Evolutionary conservation across 768 basidiomycete genomes (phyloP), one percentile per base, ranked within the genome.

Genomic region (Tylopilus vinaceipallidus): DNA sequence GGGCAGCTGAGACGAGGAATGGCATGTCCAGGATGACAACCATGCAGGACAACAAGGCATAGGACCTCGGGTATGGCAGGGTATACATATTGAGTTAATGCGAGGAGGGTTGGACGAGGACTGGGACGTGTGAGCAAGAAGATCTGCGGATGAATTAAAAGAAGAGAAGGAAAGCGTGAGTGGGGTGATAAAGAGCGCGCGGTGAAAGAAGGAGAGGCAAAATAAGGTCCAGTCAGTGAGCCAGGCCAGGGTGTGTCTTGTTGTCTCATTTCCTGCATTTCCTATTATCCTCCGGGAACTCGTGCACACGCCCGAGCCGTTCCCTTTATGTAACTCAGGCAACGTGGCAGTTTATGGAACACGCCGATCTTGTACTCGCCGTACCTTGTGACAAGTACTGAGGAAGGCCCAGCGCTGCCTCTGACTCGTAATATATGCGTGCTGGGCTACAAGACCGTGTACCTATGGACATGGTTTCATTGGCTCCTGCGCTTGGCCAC

Each of bases 251-350:
- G 8, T 17, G 10, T 6, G 39, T 9, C n/a, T 41, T 12, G 39
- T 41, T 10, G 29, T 29, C 40, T 20, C 17, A 32, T 11, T 27
- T 27, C 6, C 12, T 6, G 19, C 19, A 30, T 49, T 48, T n/a
- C n/a, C n/a, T n/a, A 20, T 52, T 33, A n/a, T 42, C 41, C 23
- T 33, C 19, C 24, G 36, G 34, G 33, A 47, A 40, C 26, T 23
- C 12, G n/a, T 14, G 24, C 27, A 9, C 29, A 4, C 8, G 20
- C 50, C 19, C n/a, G 32, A 23, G 8, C 12, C 2, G n/a, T 4
- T 30, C 49, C 41, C 22, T 37, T 47, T 50, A 54, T 59, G 42
- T 55, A 50, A 55, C 35, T 45, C 36, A 29, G 32, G 16, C 29
- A 10, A 17, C n/a, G n/a, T n/a, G n/a, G n/a, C n/a, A n/a, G n/a